phyloP scores from a whole-genome alignment of 2,329 filamentous ascomycete species.

The Tolypocladium ovalisporum region DNA sequence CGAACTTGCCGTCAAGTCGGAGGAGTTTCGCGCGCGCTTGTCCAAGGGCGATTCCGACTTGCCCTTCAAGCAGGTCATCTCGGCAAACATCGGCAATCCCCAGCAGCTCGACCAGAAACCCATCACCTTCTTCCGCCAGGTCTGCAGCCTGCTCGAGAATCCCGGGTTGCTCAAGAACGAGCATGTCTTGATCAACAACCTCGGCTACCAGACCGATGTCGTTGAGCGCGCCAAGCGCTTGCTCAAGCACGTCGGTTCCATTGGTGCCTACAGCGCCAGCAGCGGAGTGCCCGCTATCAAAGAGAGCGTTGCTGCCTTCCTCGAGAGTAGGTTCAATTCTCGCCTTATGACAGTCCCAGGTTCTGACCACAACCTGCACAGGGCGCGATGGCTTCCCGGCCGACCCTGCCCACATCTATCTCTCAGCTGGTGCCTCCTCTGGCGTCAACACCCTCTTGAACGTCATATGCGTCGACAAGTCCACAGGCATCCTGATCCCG shows the following conservation, averaged over 20 bases:
- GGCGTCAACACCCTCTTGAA: constrained; percentile 91
- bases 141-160: constrained; percentile 87
- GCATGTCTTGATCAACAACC: constrained; percentile 59
- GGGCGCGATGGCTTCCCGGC: constrained; percentile 81
- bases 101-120: constrained; percentile 99
- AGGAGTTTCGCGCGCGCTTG: constrained; percentile 74
- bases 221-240: constrained; percentile 73
- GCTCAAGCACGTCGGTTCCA: constrained; percentile 74
- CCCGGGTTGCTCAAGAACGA: constrained; percentile 73
- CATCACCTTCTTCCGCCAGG: constrained; percentile 97
- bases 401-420: constrained; percentile 72
- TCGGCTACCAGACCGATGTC: constrained; percentile 87
- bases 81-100: constrained; percentile 97
- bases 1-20: constrained; percentile 86
- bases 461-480: constrained; percentile 68
- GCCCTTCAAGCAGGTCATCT: constrained; percentile 85
- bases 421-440: constrained; percentile 83
- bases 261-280: constrained; percentile 93
- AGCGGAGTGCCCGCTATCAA: constrained; percentile 80
- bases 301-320: constrained; percentile 83
- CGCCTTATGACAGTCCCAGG: neutral
- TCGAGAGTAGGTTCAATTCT: constrained; percentile 57
- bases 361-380: constrained; percentile 18
- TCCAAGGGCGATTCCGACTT: constrained; percentile 46
- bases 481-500: constrained; percentile 79